Evolutionary conservation across 805 yeast species (phyloP).

Genomic region (Ogataea sp.): DNA sequence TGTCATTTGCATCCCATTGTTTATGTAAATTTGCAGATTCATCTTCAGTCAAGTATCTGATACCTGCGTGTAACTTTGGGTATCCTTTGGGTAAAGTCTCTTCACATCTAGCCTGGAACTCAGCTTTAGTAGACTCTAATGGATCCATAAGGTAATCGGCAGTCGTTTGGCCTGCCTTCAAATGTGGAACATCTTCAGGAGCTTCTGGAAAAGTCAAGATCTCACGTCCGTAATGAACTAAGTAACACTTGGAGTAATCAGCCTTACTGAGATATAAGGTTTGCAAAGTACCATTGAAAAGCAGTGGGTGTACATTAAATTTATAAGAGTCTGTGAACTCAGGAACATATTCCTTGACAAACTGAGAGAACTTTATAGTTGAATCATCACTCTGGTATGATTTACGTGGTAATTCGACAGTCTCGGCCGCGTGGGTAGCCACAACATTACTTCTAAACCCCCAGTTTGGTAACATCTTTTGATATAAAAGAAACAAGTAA

Average conservation of each 20-base stretch:
- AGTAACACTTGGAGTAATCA: slow-evolving; percentile 32
- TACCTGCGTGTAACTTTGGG: slow-evolving; percentile 62
- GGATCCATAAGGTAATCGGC: slow-evolving; percentile 38
- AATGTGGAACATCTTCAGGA: slow-evolving; percentile 11
- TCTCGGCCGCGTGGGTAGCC: slow-evolving; percentile 14
- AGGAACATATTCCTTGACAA: slow-evolving; percentile 31
- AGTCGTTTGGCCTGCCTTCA: slow-evolving; percentile 33
- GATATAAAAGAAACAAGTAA: too few species aligned
- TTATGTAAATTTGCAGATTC: slow-evolving; percentile 29
- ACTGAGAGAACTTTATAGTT: slow-evolving; percentile 20
- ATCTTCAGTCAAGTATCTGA: slow-evolving; percentile 46
- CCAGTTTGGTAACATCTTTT: slow-evolving; percentile 13
- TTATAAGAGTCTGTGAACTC: slow-evolving; percentile 29
- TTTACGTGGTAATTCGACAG: slow-evolving; percentile 19
- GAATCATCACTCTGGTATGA: slow-evolving; percentile 3
- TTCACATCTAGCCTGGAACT: slow-evolving; percentile 22
- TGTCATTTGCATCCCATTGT: slow-evolving; percentile 27
- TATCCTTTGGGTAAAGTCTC: slow-evolving; percentile 41
- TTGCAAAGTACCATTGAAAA: slow-evolving; percentile 42
- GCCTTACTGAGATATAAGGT: slow-evolving; percentile 39
- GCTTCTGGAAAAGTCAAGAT: slow-evolving; percentile 32
- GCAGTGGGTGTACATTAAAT: slow-evolving; percentile 36
- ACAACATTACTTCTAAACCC: slow-evolving; percentile 24
- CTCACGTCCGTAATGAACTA: slow-evolving; percentile 37
- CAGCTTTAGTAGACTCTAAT: slow-evolving; percentile 12